phyloP scores from a whole-genome alignment of 257 asterid species.

The Plantago ovata region DNA sequence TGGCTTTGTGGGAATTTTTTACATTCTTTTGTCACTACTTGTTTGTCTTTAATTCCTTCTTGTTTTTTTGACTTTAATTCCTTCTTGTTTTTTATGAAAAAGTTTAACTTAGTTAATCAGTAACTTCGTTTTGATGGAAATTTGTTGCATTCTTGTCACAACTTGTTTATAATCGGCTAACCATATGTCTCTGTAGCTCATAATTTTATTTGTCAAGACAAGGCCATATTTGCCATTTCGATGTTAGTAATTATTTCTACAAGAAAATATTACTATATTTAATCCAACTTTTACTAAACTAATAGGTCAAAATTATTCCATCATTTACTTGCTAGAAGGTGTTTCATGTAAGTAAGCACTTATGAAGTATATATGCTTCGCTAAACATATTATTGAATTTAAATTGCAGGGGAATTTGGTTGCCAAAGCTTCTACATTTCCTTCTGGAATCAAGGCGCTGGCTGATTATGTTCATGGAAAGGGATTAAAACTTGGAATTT shows the following conservation, averaged over 20 bases:
- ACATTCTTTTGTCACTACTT: conserved; percentile 1
- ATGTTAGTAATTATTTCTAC: background rate
- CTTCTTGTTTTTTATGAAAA: too few relatives aligned
- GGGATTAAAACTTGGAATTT: conserved; percentile 83
- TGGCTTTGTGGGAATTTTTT: background rate
- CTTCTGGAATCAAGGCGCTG: conserved; percentile 83
- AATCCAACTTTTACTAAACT: too few relatives aligned
- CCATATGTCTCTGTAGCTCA: background rate
- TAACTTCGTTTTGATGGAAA: background rate
- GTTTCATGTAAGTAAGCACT: too few relatives aligned
- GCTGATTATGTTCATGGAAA: conserved; percentile 86
- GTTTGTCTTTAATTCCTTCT: background rate
- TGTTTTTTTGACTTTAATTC: too few relatives aligned
- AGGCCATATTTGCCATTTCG: too few relatives aligned
- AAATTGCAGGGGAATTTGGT: conserved; percentile 60
- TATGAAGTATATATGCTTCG: background rate
- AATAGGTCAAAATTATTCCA: too few relatives aligned
- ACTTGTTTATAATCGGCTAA: background rate
- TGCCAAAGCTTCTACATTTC: conserved; percentile 63
- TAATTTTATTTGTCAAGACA: background rate
- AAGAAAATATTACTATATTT: background rate
- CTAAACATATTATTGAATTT: background rate
- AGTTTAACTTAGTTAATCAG: too few relatives aligned
- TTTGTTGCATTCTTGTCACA: background rate
- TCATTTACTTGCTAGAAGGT: too few relatives aligned